Conservation (phyloP, 192 early-diverging fungal genomes). For the Backusella sp. region DNA sequence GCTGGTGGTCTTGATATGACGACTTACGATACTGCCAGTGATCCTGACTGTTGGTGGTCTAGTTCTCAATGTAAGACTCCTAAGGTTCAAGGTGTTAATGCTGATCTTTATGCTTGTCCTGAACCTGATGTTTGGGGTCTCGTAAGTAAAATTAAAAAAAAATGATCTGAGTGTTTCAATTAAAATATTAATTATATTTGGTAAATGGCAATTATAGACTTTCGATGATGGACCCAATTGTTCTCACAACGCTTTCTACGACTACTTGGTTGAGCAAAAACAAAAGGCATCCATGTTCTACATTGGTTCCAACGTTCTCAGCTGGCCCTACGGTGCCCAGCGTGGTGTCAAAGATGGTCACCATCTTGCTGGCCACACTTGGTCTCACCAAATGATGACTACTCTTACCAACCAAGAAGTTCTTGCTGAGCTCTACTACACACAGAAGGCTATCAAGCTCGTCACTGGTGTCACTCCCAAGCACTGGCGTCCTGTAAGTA, state of each 20-base stretch:
- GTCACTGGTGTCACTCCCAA: constrained; percentile 41
- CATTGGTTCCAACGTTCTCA: constrained; percentile 57
- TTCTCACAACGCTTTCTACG: constrained; percentile 44
- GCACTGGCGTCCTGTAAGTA: constrained; percentile 38
- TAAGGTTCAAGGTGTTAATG: constrained; percentile 22
- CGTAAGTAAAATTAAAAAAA: constrained; percentile 20
- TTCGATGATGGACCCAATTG: constrained; percentile 68
- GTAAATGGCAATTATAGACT: constrained; percentile 25
- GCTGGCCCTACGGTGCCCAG: constrained; percentile 44
- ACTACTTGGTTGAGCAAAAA: constrained; percentile 42
- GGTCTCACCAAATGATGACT: constrained; percentile 57
- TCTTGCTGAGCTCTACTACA: constrained; percentile 57
- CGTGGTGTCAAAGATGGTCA: constrained; percentile 57
- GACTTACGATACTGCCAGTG: constrained; percentile 15
- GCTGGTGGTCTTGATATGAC: constrained; percentile 32
- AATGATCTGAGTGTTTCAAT: neutral
- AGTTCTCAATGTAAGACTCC: constrained; percentile 41
- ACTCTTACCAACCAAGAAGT: constrained; percentile 48
- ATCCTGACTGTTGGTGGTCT: constrained; percentile 50
- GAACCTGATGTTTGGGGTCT: constrained; percentile 47
- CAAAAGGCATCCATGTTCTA: constrained; percentile 63
- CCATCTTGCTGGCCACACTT: constrained; percentile 62
- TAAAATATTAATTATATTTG: neutral
- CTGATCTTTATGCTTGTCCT: constrained; percentile 41
- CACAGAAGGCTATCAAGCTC: constrained; percentile 45